These are phyloP conservation scores for Lodderomyces elongisporus DNA, from an alignment of 1,139 yeast genomes.

Conservation along the genomic window DNA sequence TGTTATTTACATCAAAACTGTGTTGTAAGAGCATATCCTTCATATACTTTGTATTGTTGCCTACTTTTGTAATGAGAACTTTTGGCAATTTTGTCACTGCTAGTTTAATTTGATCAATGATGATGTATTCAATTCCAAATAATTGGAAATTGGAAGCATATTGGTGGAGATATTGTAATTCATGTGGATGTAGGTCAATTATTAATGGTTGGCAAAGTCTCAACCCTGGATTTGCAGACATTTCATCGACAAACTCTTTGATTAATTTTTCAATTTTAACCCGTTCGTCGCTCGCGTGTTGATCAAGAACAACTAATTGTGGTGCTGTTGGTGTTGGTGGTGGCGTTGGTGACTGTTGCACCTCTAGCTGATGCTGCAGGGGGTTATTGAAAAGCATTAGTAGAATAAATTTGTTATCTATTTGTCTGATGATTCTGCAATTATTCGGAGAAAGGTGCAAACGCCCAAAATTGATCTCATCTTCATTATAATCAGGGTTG, in stretches of 20 bases:
- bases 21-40: conserved; percentile 37
- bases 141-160: conserved; percentile 24
- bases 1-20: conserved; percentile 32
- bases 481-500: too few species aligned
- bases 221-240: conserved; percentile 1
- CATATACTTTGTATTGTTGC: conserved; percentile 21
- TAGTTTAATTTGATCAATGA: conserved; percentile 8
- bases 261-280: conserved; percentile 49
- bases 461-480: too few species aligned
- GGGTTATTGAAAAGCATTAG: conserved; percentile 24
- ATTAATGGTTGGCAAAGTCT: conserved; percentile 12
- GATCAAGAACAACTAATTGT: conserved; percentile 53
- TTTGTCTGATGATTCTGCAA: conserved; percentile 36
- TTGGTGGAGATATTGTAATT: conserved; percentile 24
- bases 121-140: conserved; percentile 27
- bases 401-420: conserved; percentile 57
- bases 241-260: conserved; percentile 21
- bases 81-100: conserved; percentile 37
- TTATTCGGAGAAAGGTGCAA: conserved; percentile 4
- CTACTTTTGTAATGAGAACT: conserved; percentile 24
- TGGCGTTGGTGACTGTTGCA: too few species aligned
- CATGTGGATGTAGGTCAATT: conserved; percentile 20
- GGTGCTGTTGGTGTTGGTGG: neutral
- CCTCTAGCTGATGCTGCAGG: too few species aligned
- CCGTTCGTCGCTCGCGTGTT: conserved; percentile 78